Base-by-base conservation (phyloP, 305 asterid species). In the Fraxinus sp. region DNA sequence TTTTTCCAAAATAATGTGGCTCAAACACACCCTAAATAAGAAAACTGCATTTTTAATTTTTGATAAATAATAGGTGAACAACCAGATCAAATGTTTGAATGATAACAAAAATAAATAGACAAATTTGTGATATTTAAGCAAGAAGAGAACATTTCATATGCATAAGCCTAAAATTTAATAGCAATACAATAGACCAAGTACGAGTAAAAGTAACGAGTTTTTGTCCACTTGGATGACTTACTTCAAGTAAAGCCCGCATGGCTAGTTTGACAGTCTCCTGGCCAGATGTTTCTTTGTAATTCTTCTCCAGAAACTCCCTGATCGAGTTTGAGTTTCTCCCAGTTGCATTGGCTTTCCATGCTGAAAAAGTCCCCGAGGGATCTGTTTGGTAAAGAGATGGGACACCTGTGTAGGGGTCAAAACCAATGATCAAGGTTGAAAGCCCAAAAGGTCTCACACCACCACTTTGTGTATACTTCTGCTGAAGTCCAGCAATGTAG, bases 291-390 rank as follows among this genome's bases (percentile, higher is more conserved):
- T 96, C 98, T 87, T 91, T 93, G 90, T 94, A 96, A 86, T 96
- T 96, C 97, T 96, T 96, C 91, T 96, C 99, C 79, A 94, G 90
- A 88, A 94, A 96, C 89, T 94, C 99, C 77, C 99, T 83, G 26
- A 92, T 91, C 8, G 98, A 93, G 89, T 94, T 94, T 70, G 98
- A 96, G 89, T 94, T 96, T 86, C 99, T 90, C 84, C 98, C 99
- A 70, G 99, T 94, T 9, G 98, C 97, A 90, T 96, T 94, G 79
- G 99, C 99, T 84, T 94, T 94, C 99, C 99, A 96, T 30, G 99
- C 98, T 1, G 99, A 96, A 86, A 96, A 96, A 24, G 99, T 96
- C 28, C 99, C 99, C 0, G 99, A 96, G 33, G 99, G 98, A 85
- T 96, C 99, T 18, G 99, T 96, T 90, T 96, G 99, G 84, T 96